These are phyloP conservation scores for Daldinia bambusicola DNA, from an alignment of 495 filamentous ascomycete species.

Conservation along the genomic window DNA sequence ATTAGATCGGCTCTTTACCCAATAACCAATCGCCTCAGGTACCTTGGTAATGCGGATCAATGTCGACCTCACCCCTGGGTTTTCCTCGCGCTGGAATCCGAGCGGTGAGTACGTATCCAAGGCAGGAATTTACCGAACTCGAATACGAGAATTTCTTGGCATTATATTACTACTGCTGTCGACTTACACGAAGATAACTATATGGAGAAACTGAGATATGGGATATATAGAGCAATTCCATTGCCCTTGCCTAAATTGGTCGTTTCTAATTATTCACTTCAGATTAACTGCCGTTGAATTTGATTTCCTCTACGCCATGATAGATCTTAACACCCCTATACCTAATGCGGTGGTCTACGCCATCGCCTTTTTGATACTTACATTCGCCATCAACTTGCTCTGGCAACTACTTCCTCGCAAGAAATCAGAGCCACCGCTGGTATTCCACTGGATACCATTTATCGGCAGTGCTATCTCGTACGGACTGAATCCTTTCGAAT, in stretches of 20 bases:
- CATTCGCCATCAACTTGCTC: background rate
- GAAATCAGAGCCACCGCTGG: background rate
- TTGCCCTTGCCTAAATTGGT: background rate
- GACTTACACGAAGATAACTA: background rate
- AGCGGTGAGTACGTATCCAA: slow-evolving; percentile 1
- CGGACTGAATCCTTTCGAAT: slow-evolving; percentile 1
- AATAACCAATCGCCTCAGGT: background rate
- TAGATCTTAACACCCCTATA: background rate
- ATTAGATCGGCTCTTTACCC: background rate
- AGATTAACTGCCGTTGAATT: background rate
- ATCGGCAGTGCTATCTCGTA: background rate
- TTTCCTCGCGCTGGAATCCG: background rate
- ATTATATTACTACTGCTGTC: background rate
- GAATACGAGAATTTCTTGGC: slow-evolving; percentile 5
- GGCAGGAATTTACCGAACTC: background rate
- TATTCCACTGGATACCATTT: background rate
- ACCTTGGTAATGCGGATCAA: background rate
- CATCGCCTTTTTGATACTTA: background rate
- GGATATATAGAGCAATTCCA: background rate
- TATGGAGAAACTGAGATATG: too few relatives aligned
- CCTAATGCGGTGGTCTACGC: background rate
- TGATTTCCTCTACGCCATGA: background rate
- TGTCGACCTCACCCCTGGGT: background rate
- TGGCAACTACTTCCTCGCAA: background rate
- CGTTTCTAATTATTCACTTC: background rate